These are phyloP conservation scores for Nakazawaea molendinolei DNA, from an alignment of 805 yeast genomes.

Conservation along the genomic window DNA sequence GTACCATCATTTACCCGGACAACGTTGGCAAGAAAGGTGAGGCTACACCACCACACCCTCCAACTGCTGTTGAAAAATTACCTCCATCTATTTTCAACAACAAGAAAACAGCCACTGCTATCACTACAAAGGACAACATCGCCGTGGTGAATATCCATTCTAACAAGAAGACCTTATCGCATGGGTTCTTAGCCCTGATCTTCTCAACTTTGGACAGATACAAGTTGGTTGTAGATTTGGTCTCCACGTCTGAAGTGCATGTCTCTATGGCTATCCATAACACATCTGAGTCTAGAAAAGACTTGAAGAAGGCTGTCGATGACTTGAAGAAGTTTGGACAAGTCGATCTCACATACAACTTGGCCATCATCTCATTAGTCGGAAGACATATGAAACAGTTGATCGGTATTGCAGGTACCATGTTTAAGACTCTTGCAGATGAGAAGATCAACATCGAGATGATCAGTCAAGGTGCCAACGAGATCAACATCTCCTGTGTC, in stretches of 20 bases:
- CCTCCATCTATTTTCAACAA: slow-evolving; percentile 34
- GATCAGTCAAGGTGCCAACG: slow-evolving; percentile 98
- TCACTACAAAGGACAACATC: slow-evolving; percentile 89
- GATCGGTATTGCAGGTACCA: slow-evolving; percentile 94
- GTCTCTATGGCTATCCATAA: slow-evolving; percentile 96
- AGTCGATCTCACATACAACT: slow-evolving; percentile 79
- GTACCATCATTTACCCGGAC: slow-evolving; percentile 93
- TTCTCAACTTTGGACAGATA: slow-evolving; percentile 80
- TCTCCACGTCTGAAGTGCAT: slow-evolving; percentile 96
- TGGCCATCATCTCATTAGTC: slow-evolving; percentile 90
- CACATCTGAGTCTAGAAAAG: slow-evolving; percentile 48
- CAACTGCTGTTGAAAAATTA: slow-evolving; percentile 57
- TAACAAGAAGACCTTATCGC: slow-evolving; percentile 85
- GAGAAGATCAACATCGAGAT: slow-evolving; percentile 91
- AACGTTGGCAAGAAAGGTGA: slow-evolving; percentile 81
- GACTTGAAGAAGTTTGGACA: slow-evolving; percentile 79
- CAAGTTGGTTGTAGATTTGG: slow-evolving; percentile 86
- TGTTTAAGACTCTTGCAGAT: slow-evolving; percentile 91
- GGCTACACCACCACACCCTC: slow-evolving; percentile 92
- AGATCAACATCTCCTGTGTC: slow-evolving; percentile 93
- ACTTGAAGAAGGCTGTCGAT: slow-evolving; percentile 64
- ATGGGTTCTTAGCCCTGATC: slow-evolving; percentile 90
- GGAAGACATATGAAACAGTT: slow-evolving; percentile 97
- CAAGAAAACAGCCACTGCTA: slow-evolving; percentile 83
- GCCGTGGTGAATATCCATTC: slow-evolving; percentile 91